Conservation (phyloP, 2,329 filamentous ascomycete genomes). For the Pseudogymnoascus sp. region DNA sequence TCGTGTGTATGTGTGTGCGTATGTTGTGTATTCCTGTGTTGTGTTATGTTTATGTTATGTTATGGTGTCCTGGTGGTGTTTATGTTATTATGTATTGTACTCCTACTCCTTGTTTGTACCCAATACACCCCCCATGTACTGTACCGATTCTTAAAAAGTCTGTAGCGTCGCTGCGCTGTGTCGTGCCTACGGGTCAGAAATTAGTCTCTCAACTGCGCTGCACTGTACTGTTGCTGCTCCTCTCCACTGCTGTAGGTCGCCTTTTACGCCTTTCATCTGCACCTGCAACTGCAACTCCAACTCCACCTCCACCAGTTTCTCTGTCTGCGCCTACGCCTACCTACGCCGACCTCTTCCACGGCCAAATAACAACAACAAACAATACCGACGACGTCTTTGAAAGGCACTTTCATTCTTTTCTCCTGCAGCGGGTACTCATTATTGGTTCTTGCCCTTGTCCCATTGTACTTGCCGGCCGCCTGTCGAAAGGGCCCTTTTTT, state of each 20-base stretch:
- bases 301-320: background rate
- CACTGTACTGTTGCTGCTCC: no score
- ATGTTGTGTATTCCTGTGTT: background rate
- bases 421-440: background rate
- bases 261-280: slow-evolving; percentile 3
- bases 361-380: slow-evolving; percentile 9
- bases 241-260: background rate
- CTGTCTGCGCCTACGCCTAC: no score
- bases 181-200: slow-evolving; percentile 4
- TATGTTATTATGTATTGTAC: background rate
- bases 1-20: background rate
- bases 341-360: background rate
- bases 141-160: slow-evolving; percentile 1
- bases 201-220: background rate
- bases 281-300: background rate
- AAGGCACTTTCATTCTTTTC: slow-evolving; percentile 8
- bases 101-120: background rate
- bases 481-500: background rate
- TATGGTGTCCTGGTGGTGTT: background rate
- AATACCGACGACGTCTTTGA: slow-evolving; percentile 5
- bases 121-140: background rate
- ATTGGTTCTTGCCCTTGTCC: background rate
- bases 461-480: background rate
- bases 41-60: background rate
- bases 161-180: background rate